Conservation (phyloP, 1,284 basidiomycete species). For the Stereum hirsutum region DNA sequence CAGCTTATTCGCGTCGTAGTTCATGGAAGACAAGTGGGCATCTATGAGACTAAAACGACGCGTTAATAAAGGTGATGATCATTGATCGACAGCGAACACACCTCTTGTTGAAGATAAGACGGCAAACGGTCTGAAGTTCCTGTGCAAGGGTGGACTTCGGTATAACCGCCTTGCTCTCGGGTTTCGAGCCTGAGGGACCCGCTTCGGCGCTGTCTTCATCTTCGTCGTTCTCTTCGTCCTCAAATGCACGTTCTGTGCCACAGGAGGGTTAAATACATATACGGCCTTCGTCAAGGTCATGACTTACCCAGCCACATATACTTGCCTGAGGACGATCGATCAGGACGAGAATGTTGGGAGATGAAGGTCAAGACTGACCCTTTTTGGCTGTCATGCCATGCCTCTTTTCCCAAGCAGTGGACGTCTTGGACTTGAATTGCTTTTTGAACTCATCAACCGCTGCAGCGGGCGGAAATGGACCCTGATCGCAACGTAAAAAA, state of each 20-base stretch:
- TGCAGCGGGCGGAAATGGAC: constrained; percentile 21
- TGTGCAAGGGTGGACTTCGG: constrained; percentile 36
- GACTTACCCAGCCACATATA: constrained; percentile 48
- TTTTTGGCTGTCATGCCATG: constrained; percentile 46
- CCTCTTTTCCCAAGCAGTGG: constrained; percentile 39
- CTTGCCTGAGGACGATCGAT: constrained; percentile 31
- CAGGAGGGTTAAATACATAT: background rate
- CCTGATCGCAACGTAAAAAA: constrained; percentile 14
- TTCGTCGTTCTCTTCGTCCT: constrained; percentile 35
- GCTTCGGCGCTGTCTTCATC: constrained; percentile 29
- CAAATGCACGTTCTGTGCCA: constrained; percentile 40
- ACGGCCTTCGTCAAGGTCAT: background rate
- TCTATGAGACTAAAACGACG: constrained; percentile 35
- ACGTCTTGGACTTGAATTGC: constrained; percentile 51
- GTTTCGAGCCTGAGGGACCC: constrained; percentile 17
- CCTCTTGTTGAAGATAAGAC: constrained; percentile 48
- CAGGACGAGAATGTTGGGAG: background rate
- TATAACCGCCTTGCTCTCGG: constrained; percentile 28
- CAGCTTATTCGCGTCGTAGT: constrained; percentile 63
- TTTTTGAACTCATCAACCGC: constrained; percentile 50
- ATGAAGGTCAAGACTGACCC: constrained; percentile 22
- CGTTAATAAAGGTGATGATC: constrained; percentile 1
- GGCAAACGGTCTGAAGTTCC: constrained; percentile 45
- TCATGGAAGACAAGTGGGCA: constrained; percentile 53
- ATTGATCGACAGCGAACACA: constrained; percentile 14